These are phyloP conservation scores for Acer campestre DNA, from an alignment of 345 rosid species.

Conservation along the genomic window DNA sequence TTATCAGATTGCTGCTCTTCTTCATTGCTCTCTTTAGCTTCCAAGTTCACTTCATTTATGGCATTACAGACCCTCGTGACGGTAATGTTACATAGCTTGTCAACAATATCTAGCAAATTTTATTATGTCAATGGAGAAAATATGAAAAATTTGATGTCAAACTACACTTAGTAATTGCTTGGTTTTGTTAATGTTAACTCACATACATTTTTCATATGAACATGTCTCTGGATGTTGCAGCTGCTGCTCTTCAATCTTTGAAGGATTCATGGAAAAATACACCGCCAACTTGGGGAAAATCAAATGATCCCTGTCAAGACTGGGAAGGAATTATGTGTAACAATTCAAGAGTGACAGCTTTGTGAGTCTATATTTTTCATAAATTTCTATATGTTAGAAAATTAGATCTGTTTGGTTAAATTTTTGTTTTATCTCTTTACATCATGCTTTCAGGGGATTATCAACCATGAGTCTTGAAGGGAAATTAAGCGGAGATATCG, in stretches of 20 bases:
- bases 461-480: conserved; percentile 87
- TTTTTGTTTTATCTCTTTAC: neutral
- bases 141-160: neutral
- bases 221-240: conserved; percentile 31
- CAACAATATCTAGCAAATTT: neutral
- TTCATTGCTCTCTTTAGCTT: conserved; percentile 9
- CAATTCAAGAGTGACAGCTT: conserved; percentile 67
- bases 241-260: conserved; percentile 76
- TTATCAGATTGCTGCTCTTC: conserved; percentile 10
- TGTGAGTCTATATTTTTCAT: conserved; percentile 48
- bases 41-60: neutral
- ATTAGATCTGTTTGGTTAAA: too few relatives aligned
- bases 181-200: too few relatives aligned
- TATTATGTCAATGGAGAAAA: neutral
- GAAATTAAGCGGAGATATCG: conserved; percentile 87
- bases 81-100: neutral
- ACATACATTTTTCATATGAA: neutral
- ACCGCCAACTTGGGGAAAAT: conserved; percentile 74
- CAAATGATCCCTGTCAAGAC: conserved; percentile 81
- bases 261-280: conserved; percentile 72
- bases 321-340: conserved; percentile 94
- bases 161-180: too few relatives aligned
- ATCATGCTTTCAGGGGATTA: conserved; percentile 55
- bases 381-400: neutral
- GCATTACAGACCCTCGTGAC: conserved; percentile 12